A percentile compares a stretch with the other conserved stretches of the same genome.
These are phyloP conservation scores for Quercus lobata DNA, from an alignment of 331 rosid genomes.

Conservation along the genomic window DNA sequence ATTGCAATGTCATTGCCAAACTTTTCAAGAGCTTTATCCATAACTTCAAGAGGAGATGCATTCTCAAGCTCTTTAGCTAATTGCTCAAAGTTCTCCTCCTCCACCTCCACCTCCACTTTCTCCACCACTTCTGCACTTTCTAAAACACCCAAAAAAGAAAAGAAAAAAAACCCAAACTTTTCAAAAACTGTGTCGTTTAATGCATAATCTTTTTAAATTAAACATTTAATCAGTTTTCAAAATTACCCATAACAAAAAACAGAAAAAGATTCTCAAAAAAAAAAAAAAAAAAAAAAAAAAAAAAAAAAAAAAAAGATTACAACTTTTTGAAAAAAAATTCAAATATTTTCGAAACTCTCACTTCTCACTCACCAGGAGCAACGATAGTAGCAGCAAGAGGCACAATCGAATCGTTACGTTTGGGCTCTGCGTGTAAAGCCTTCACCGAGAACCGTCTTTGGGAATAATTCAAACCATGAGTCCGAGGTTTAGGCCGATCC, in stretches of 20 bases:
- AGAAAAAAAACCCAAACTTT: background rate
- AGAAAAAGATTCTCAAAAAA: no score
- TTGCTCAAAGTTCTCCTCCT: constrained; percentile 45
- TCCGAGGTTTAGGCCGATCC: constrained; percentile 27
- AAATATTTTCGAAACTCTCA: background rate
- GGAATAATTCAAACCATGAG: constrained; percentile 26
- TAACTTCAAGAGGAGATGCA: constrained; percentile 87
- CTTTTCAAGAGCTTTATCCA: constrained; percentile 78
- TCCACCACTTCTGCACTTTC: constrained; percentile 57
- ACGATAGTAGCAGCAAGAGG: constrained; percentile 54
- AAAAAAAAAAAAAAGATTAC: no score
- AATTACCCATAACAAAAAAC: no score
- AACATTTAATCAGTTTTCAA: no score
- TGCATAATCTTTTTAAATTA: no score
- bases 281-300: no score
- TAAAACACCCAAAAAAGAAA: background rate
- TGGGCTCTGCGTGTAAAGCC: constrained; percentile 47
- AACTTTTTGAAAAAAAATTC: no score
- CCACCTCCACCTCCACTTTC: constrained; percentile 44
- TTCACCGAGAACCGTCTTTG: constrained; percentile 35
- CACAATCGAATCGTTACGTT: constrained; percentile 47
- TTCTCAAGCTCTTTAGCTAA: constrained; percentile 60
- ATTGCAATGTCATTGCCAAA: constrained; percentile 87
- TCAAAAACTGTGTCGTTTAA: background rate
- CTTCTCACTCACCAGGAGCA: constrained; percentile 46